Base-by-base conservation (phyloP, 2,329 filamentous ascomycete genomes). In the Aspergillus ochraceus region DNA sequence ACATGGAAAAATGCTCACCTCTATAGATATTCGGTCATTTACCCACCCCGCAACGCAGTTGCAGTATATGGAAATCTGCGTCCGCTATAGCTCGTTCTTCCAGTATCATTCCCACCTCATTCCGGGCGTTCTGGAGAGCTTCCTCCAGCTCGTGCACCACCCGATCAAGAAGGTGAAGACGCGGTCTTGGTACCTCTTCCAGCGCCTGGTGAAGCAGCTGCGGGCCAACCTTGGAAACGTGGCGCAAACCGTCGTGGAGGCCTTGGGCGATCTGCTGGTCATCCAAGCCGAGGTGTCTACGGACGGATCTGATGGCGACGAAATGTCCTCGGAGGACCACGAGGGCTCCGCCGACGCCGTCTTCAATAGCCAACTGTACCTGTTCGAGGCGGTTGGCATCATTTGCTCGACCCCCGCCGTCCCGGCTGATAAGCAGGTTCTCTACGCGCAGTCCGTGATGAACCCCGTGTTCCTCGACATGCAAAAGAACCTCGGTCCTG, bases 41-140 rank as follows among this genome's bases (percentile, higher is more conserved):
- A 87, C 89, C 17, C 95, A 98, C 73, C 94, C 95, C 1, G 92
- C 93, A 17, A 93, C 97, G 54, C 87, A 97, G 64, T 83, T 99
- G 22, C 92, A 97, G 77, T 99, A 96, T 72, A 97, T 99, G 93
- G 95, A 99, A 75, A 96, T 97, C 39, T 97, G 93, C 74, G 93
- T 97, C 57, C 89, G 95, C 54, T 99, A 99, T 77, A 91, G 89
- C 73, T 86, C 88, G 29, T 96, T 97, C 75, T 98, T 99, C 73
- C 93, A 98, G 71, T 87, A 87, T 58, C 90, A 97, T 71, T 83
- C 88, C 30, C 83, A 89, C 22, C 88, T 91, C 61, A 96, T 98
- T 53, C 91, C 91, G 2, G 89, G 88, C 64, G 92, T 95, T 1
- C 83, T 99, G 47, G 92, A 97, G 70, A 92, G 90, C 71, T 98